Percentiles rank a stretch among this genome's conserved stretches.
phyloP scores from a whole-genome alignment of 441 rosid genomes.

The Brassica hybrid region DNA sequence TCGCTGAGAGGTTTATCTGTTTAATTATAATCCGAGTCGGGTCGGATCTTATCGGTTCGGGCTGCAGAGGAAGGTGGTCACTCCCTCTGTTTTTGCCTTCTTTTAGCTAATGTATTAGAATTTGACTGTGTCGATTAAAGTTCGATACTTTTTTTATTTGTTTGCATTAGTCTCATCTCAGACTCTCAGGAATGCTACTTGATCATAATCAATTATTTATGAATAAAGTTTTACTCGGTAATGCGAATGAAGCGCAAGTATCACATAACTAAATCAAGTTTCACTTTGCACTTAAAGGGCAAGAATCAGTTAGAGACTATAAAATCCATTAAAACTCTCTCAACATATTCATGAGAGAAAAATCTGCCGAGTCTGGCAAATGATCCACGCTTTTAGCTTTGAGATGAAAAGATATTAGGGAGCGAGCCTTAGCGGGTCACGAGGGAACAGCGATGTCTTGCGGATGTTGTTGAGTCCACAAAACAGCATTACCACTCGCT shows the following conservation, averaged over 20 bases:
- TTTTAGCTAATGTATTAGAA: background rate
- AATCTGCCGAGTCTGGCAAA: background rate
- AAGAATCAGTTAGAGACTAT: background rate
- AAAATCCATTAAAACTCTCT: background rate
- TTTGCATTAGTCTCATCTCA: no score
- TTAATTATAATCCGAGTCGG: background rate
- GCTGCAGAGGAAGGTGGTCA: background rate
- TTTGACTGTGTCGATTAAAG: conserved; percentile 2
- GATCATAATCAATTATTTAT: background rate
- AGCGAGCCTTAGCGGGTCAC: conserved; percentile 77
- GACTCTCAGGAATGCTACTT: no score
- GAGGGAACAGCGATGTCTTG: conserved; percentile 87
- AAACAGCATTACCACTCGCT: conserved; percentile 89
- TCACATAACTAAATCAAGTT: conserved; percentile 14
- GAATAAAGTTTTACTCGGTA: background rate
- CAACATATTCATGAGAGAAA: conserved; percentile 27
- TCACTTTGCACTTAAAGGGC: background rate
- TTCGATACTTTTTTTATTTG: background rate
- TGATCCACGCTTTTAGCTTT: background rate
- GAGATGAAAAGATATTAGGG: conserved; percentile 43
- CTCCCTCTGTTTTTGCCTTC: no score
- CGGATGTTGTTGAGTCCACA: conserved; percentile 81
- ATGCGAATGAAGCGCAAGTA: conserved; percentile 1
- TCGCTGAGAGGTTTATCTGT: conserved; percentile 28
- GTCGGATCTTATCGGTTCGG: background rate